Evolutionary conservation across 2,329 filamentous ascomycete species (phyloP), one percentile per base, ranked within the genome.

Genomic region (Penicillium thymicola): DNA sequence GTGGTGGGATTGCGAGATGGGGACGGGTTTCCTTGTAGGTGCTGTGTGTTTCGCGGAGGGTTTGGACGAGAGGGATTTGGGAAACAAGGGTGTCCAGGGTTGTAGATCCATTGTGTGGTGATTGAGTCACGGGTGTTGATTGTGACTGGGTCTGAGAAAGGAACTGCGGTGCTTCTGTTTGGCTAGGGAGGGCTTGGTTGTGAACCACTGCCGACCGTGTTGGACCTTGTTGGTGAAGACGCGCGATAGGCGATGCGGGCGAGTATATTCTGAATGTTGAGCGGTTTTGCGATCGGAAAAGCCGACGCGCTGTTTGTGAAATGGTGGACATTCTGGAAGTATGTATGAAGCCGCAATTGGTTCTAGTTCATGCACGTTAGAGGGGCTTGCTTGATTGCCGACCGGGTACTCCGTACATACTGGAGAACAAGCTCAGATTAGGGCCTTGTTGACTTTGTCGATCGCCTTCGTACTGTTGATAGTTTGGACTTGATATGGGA

Each of bases 1-100:
- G 73, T 6, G 81, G 76, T 0, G 91, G 89, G 70, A 97, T 89
- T 73, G 92, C 91, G 70, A 96, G 80, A 70, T 96, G 90, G 4
- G 92, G 92, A 25, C 92, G 83, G 30, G 87, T 87, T 74, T 95
- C 90, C 32, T 78, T 82, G 73, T 87, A 88, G 34, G 82, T 80
- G 10, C 57, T 55, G 0, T 84, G 78, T 64, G 88, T 81, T 16
- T 74, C 72, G 41, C 92, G 86, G 44, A 97, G 79, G 52, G 82
- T 78, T 30, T 80, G 73, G 3, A 88, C 82, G n/a, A 95, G 72
- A 0, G 90, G 87, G 75, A 92, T 89, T 34, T 59, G 55, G 10
- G 67, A 61, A 48, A 73, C 66, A 1, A 67, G 34, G 14, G 59
- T 38, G 38, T 73, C 69, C 36, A 68, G 67, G 18, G 28, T 50